Percentiles rank a stretch among this genome's conserved stretches.
Conservation (phyloP, 345 rosid species). For the Gossypium rotundifolium region DNA sequence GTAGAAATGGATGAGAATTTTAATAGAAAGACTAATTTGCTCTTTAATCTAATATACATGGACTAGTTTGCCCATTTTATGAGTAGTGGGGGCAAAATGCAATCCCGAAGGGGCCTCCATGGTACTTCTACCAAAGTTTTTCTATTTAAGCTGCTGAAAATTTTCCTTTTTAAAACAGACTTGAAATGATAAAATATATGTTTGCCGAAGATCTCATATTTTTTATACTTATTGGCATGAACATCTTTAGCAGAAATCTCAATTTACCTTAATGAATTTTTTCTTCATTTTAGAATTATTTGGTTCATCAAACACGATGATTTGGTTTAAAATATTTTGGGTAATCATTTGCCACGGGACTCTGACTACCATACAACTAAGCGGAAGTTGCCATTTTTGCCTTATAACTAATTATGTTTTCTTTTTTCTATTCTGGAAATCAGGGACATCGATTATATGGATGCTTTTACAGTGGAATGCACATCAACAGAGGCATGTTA, state of each 20-base stretch:
- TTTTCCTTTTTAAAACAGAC: background rate
- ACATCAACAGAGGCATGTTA: slow-evolving; percentile 29
- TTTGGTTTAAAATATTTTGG: background rate
- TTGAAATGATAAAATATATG: background rate
- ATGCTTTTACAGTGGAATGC: slow-evolving; percentile 83
- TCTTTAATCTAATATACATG: too few relatives aligned
- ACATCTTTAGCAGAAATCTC: background rate
- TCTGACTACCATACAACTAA: background rate
- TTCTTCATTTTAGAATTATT: background rate
- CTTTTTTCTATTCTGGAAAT: background rate
- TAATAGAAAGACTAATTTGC: too few relatives aligned
- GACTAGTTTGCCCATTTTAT: too few relatives aligned
- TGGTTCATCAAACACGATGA: background rate
- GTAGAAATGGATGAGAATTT: too few relatives aligned
- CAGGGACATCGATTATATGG: slow-evolving; percentile 88
- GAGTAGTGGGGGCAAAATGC: too few relatives aligned
- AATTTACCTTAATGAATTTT: background rate
- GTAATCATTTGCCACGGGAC: background rate
- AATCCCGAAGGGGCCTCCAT: too few relatives aligned
- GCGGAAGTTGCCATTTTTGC: background rate
- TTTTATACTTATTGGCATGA: background rate
- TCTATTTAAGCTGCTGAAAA: background rate
- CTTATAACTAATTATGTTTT: background rate
- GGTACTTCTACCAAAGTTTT: background rate
- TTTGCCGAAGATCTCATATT: background rate